A percentile compares a stretch with the other conserved stretches of the same genome.
Evolutionary conservation across 2,329 filamentous ascomycete genomes (phyloP).

Genomic region (Aspergillus transmontanensis): DNA sequence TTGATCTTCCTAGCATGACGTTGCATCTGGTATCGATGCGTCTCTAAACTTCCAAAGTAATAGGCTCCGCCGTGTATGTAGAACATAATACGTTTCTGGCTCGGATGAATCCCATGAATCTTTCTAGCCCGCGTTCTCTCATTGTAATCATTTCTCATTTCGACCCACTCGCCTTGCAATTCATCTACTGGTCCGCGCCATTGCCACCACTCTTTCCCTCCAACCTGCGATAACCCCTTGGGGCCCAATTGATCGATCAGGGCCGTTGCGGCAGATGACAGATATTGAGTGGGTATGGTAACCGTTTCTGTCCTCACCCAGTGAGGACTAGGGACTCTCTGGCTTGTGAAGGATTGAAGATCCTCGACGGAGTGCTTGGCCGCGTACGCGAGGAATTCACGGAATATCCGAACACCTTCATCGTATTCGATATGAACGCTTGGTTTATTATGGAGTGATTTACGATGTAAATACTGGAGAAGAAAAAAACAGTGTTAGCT

Average conservation of each 20-base stretch:
- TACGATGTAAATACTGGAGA: conserved; percentile 76
- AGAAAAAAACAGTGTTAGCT: conserved; percentile 8
- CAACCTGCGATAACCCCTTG: conserved; percentile 72
- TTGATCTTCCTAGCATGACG: conserved; percentile 92
- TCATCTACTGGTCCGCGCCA: conserved; percentile 70
- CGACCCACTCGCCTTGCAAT: conserved; percentile 89
- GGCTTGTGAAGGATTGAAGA: conserved; percentile 83
- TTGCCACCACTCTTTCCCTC: conserved; percentile 86
- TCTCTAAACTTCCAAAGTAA: conserved; percentile 93
- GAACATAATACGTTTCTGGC: conserved; percentile 77
- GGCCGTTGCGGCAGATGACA: conserved; percentile 66
- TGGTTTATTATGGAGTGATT: conserved; percentile 73
- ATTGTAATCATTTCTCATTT: conserved; percentile 83
- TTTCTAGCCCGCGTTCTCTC: conserved; percentile 62
- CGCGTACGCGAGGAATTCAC: conserved; percentile 80
- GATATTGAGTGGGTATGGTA: conserved; percentile 64
- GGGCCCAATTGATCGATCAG: conserved; percentile 75
- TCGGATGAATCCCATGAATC: conserved; percentile 47
- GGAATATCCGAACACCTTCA: conserved; percentile 84
- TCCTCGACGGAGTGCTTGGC: conserved; percentile 92
- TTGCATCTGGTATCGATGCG: conserved; percentile 98
- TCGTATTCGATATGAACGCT: conserved; percentile 93
- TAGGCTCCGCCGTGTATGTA: conserved; percentile 95
- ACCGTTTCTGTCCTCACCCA: conserved; percentile 82
- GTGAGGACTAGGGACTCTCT: conserved; percentile 85